A percentile compares a stretch with the other conserved stretches of the same genome.
Conservation (phyloP, 23 red algal genomes). For the Gracilaria gracilis region DNA sequence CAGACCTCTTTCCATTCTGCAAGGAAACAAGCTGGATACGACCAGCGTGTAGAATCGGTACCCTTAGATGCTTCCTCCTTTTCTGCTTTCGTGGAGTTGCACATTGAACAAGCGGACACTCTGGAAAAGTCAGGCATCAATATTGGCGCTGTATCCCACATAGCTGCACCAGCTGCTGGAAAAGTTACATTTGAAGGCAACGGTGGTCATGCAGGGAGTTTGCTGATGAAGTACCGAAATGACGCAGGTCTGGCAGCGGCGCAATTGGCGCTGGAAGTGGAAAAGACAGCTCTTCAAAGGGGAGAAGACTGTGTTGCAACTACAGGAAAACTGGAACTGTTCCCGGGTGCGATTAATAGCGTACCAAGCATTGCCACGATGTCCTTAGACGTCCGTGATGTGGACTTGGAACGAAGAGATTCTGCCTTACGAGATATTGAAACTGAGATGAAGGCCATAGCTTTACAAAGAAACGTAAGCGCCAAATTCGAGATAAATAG, state of each 20-base stretch:
- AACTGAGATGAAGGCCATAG: conserved; percentile 7
- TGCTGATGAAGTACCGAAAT: conserved; percentile 57
- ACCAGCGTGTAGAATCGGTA: not conserved
- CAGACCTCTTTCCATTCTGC: conserved; percentile 48
- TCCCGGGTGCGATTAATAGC: conserved; percentile 63
- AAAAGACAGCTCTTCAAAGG: conserved; percentile 26
- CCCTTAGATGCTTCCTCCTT: not conserved
- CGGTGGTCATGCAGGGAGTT: conserved; percentile 80
- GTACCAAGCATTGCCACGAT: conserved; percentile 52
- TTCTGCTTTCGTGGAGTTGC: conserved; percentile 79
- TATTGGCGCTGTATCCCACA: conserved; percentile 76
- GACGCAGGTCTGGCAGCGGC: conserved; percentile 76
- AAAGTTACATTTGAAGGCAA: conserved; percentile 42
- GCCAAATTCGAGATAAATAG: conserved; percentile 1
- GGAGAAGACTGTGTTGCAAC: conserved; percentile 65
- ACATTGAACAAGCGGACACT: conserved; percentile 87
- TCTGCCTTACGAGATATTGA: conserved; percentile 17
- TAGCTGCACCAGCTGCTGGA: conserved; percentile 51
- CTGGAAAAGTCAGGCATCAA: conserved; percentile 31
- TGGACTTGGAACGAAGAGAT: conserved; percentile 56
- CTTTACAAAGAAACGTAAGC: conserved; percentile 12
- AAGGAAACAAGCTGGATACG: conserved; percentile 62
- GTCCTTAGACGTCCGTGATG: conserved; percentile 61
- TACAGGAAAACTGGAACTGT: conserved; percentile 58
- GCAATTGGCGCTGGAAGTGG: conserved; percentile 60